A percentile compares a stretch with the other conserved stretches of the same genome.
Conservation (phyloP, 371 early-diverging fungal species). For the Haplosporangium sp. region DNA sequence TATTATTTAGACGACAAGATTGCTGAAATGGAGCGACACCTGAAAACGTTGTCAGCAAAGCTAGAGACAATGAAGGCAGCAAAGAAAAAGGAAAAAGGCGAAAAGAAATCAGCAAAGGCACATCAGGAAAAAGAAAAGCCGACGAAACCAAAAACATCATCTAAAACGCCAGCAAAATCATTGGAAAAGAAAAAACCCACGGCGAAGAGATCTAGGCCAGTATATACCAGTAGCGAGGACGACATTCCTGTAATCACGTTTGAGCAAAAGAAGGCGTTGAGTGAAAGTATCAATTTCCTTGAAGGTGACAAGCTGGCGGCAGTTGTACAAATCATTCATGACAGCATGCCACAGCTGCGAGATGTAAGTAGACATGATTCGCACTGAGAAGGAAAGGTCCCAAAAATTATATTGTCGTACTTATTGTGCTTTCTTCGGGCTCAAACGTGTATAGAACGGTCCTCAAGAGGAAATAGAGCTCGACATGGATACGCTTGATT, state of each 20-base stretch:
- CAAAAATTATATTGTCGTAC: too few relatives aligned
- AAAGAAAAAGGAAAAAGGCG: slow-evolving; percentile 65
- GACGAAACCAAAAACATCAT: slow-evolving; percentile 12
- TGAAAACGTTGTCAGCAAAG: slow-evolving; percentile 72
- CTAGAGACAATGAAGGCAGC: slow-evolving; percentile 71
- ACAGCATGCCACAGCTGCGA: slow-evolving; percentile 82
- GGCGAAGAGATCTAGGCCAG: slow-evolving; percentile 29
- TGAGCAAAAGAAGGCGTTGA: slow-evolving; percentile 93
- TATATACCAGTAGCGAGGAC: slow-evolving; percentile 51
- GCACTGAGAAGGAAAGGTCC: too few relatives aligned
- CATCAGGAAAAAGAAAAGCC: slow-evolving; percentile 25
- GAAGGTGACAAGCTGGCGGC: slow-evolving; percentile 78
- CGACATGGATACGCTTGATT: slow-evolving; percentile 92
- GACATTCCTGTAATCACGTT: slow-evolving; percentile 74
- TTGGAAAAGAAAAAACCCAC: slow-evolving; percentile 26
- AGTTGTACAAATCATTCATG: slow-evolving; percentile 89
- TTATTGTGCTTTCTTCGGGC: too few relatives aligned
- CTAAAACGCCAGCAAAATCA: slow-evolving; percentile 22
- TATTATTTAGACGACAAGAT: slow-evolving; percentile 62
- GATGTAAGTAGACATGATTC: slow-evolving; percentile 58
- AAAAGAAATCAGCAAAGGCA: slow-evolving; percentile 42
- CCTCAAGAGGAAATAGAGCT: slow-evolving; percentile 91
- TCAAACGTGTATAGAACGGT: slow-evolving; percentile 58
- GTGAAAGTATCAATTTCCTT: slow-evolving; percentile 83
- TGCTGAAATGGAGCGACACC: slow-evolving; percentile 71